Conservation (phyloP, 1,139 yeast genomes). For the Sugiyamaella xylanicola region DNA sequence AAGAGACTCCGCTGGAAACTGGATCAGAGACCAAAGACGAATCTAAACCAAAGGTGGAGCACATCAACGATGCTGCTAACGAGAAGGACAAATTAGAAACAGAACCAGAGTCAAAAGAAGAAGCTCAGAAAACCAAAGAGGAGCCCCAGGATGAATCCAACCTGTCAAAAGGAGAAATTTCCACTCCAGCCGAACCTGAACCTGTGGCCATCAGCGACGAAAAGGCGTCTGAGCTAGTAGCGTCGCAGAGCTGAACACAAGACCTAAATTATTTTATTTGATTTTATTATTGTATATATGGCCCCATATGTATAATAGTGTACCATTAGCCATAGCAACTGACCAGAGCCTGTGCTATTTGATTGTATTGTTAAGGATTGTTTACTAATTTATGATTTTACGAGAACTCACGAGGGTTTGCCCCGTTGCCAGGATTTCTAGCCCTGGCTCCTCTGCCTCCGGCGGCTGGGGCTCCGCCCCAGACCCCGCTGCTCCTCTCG, state of each 20-base stretch:
- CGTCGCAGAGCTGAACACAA: slow-evolving; percentile 4
- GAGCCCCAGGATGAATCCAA: too few relatives aligned
- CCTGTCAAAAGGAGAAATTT: too few relatives aligned
- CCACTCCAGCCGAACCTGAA: too few relatives aligned
- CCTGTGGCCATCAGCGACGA: slow-evolving; percentile 3
- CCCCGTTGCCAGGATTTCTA: too few relatives aligned
- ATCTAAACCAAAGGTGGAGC: too few relatives aligned
- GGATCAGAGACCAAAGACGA: background rate
- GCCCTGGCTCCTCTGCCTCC: too few relatives aligned
- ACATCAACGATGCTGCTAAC: background rate
- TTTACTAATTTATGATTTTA: slow-evolving; percentile 1
- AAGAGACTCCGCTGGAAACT: background rate
- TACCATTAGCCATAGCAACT: slow-evolving; percentile 9
- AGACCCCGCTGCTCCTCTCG: too few relatives aligned
- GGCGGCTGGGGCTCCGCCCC: too few relatives aligned
- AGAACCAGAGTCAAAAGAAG: background rate
- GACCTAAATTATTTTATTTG: background rate
- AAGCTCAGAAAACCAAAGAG: background rate
- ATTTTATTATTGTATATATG: slow-evolving; percentile 1
- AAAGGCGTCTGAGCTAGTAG: slow-evolving; percentile 9
- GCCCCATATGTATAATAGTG: slow-evolving; percentile 4
- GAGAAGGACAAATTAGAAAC: background rate
- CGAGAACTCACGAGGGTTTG: too few relatives aligned
- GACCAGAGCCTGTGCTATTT: background rate
- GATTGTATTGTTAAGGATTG: background rate